Base-by-base conservation (phyloP, 805 yeast species). In the Ogataea methanolica region DNA sequence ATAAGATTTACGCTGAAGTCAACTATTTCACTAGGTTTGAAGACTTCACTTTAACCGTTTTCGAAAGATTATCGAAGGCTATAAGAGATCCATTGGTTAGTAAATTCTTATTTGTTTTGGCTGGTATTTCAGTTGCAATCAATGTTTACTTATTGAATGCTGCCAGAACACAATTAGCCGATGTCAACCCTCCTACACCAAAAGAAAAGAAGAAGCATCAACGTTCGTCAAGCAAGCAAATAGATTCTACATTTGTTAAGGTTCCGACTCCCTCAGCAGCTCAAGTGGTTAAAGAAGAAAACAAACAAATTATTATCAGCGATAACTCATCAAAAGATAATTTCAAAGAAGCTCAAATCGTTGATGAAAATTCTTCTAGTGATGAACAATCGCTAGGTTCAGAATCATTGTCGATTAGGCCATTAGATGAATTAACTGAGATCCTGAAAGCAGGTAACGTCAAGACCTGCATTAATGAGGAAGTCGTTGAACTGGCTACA, bases 101-200 rank as follows among this genome's bases (percentile, higher is more conserved):
- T 51, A 91, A 91, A 63, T 78, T 83, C 52, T 73, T 90, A 44
- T 77, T 91, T 40, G 74, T 86, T 51, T 82, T 81, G 11, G 80
- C 91, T 50, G 82, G 85, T 23, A 70, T 88, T 53, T 86, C 96
- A 54, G 78, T 88, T 46, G 82, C 85, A 6, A 82, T 88, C 53
- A 94, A 94, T 64, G 81, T 86, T 43, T 92, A 91, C 66, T 75
- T 94, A 55, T 76, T 92, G 64, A 88, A 89, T 59, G 94, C 88
- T 48, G 85, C 96, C n/a, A 78, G 87, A 65, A 73, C 76, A 45
- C 87, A 85, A 56, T 64, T 40, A 61, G 66, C 54, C 33, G 46
- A 44, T 22, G 41, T 36, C 1, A 41, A 46, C 6, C 29, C 49
- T 19, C n/a, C 19, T 14, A 23, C 37, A 19, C 11, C 22, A 8